These are phyloP conservation scores for Alloteropsis semialata DNA, from an alignment of 176 grass and related monocot species.

Conservation along the genomic window DNA sequence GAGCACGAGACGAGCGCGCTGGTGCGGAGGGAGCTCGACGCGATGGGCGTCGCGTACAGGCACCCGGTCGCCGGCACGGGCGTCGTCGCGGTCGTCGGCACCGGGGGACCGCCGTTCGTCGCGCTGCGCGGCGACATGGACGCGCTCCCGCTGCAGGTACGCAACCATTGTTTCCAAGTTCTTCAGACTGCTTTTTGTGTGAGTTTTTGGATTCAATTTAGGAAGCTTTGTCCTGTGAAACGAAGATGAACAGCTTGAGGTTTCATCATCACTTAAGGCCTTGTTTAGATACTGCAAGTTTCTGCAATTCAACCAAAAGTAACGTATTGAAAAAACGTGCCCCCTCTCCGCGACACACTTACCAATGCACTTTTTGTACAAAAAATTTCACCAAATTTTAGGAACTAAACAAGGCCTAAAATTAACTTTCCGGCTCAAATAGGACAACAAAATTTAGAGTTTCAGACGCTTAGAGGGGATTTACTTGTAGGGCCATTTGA, in stretches of 20 bases:
- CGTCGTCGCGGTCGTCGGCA: conserved; percentile 53
- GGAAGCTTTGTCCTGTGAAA: not conserved
- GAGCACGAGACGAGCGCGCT: conserved; percentile 58
- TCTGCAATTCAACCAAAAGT: too few species aligned
- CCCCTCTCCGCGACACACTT: too few species aligned
- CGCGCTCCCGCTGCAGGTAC: conserved; percentile 72
- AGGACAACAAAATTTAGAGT: not conserved
- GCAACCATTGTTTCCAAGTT: not conserved
- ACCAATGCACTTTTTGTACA: too few species aligned
- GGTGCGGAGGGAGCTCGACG: conserved; percentile 59
- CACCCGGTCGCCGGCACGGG: conserved; percentile 59
- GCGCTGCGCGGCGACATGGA: conserved; percentile 79
- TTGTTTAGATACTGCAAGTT: too few species aligned
- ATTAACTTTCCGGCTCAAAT: not conserved
- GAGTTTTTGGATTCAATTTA: not conserved
- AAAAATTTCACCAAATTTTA: too few species aligned
- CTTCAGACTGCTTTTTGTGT: not conserved
- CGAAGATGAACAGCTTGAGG: not conserved
- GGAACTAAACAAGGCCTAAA: too few species aligned
- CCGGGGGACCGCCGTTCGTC: conserved; percentile 52
- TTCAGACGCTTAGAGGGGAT: not conserved
- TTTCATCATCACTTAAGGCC: too few species aligned
- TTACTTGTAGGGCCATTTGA: not conserved
- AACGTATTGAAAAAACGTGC: too few species aligned
- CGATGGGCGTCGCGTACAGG: conserved; percentile 45